phyloP scores from a whole-genome alignment of 2,329 filamentous ascomycete species.

The Talaromyces sp. region DNA sequence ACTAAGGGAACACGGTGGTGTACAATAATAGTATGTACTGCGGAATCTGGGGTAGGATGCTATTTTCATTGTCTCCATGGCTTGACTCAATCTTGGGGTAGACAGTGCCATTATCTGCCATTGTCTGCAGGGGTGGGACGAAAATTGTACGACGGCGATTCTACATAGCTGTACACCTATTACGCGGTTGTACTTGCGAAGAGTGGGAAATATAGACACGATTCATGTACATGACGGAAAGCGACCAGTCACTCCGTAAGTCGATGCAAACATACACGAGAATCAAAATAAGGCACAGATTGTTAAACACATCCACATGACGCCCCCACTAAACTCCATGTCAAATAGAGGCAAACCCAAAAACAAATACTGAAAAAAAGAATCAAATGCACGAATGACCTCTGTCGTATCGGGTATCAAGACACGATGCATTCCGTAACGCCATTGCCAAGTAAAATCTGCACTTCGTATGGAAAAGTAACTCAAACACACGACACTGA shows the following conservation, averaged over 20 bases:
- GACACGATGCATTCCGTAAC: conserved; percentile 18
- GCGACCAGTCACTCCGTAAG: conserved; percentile 14
- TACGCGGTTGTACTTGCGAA: not conserved
- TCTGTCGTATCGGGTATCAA: conserved; percentile 19
- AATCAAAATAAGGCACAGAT: not conserved
- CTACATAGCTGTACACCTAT: not conserved
- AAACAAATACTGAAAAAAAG: not conserved
- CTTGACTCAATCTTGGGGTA: not conserved
- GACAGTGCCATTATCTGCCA: not conserved
- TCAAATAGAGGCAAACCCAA: not conserved
- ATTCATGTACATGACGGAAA: conserved; percentile 5
- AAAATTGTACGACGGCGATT: not conserved
- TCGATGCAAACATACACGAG: conserved; percentile 5
- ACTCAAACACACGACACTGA: not conserved
- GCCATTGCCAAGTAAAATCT: conserved; percentile 14
- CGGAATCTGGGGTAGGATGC: not conserved
- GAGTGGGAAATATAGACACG: conserved; percentile 6
- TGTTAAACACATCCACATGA: not conserved
- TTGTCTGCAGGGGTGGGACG: not conserved
- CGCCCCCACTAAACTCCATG: not conserved
- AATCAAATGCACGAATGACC: conserved; percentile 8
- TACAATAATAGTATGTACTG: not conserved
- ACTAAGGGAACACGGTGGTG: not conserved
- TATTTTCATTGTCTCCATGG: not conserved
- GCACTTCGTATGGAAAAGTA: conserved; percentile 2